Conservation (phyloP, 805 yeast species). For the Barnettozyma vustinii region DNA sequence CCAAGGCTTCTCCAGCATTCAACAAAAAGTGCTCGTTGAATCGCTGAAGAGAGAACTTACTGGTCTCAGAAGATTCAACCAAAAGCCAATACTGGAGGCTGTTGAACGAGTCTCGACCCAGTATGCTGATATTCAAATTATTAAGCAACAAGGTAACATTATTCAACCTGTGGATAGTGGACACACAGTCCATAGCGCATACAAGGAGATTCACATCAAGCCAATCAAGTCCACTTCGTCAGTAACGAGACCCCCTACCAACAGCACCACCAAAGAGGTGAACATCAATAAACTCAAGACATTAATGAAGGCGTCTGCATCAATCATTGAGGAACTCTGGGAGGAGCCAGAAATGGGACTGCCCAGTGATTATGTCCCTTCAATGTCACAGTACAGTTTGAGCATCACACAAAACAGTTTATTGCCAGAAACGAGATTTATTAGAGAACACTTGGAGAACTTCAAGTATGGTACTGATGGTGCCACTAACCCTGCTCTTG, state of each 20-base stretch:
- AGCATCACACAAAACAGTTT: not conserved
- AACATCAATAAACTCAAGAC: slow-evolving; percentile 5
- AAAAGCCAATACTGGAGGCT: slow-evolving; percentile 14
- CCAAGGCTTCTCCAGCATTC: slow-evolving; percentile 12
- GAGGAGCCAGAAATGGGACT: slow-evolving; percentile 3
- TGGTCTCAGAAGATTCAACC: slow-evolving; percentile 16
- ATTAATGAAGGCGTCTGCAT: slow-evolving; percentile 3
- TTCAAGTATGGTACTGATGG: slow-evolving; percentile 2
- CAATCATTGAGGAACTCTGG: slow-evolving; percentile 7
- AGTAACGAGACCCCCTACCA: not conserved
- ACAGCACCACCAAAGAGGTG: not conserved
- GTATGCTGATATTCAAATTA: not conserved
- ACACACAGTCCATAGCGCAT: not conserved
- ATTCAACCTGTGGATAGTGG: not conserved
- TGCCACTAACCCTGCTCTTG: not conserved
- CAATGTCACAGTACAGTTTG: not conserved
- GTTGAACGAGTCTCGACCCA: slow-evolving; percentile 6
- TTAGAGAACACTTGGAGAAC: slow-evolving; percentile 6
- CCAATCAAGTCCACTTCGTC: not conserved
- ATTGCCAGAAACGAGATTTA: slow-evolving; percentile 6
- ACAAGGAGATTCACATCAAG: not conserved
- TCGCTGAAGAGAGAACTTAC: slow-evolving; percentile 19
- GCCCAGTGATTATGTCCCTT: not conserved
- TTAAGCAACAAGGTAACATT: not conserved
- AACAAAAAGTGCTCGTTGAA: slow-evolving; percentile 21